Evolutionary conservation across 352 stramenopile species (phyloP), one percentile per base, ranked within the genome.

Genomic region (Pythium insidiosum): DNA sequence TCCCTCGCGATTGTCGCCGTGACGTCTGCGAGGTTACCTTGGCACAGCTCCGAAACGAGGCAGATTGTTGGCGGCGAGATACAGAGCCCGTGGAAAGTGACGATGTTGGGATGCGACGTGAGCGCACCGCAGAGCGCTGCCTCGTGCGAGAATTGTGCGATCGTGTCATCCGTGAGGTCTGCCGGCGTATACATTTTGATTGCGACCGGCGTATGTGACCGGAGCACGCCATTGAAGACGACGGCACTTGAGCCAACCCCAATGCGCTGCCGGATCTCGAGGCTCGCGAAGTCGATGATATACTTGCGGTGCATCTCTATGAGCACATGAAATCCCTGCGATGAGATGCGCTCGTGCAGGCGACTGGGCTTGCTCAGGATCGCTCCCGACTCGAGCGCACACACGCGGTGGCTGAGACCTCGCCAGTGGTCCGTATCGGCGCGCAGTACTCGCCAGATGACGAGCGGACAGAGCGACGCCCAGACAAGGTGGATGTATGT

Each of bases 161-260:
- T 48, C 5, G 54, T 65, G 6, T 68, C 61, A 20, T 79, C 62
- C 2, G 57, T 54, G 26, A 84, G 61, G 15, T 54, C 60, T n/a
- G 63, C 45, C 22, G 73, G 73, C n/a, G 60, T 72, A 59, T 76
- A 86, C 31, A 83, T 58, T 26, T 84, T 84, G 50, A 82, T 55
- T 1, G 73, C 73, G 4, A 86, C 70, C 7, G 38, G 58, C 3
- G 38, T 49, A 15, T 40, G 36, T 24, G 54, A 51, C n/a, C 58
- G 28, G 4, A 76, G 43, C 16, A 51, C 50, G n/a, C 72, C 72
- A 10, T 50, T 44, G 47, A 72, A 85, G 1, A 85, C 72, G 6
- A 66, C 45, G 0, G 72, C 64, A 9, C 51, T 75, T 9, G 63
- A 46, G 12, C 64, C 63, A 0, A 63, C 35, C 9, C 71, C 70